Evolutionary conservation across 139 green algal genomes (phyloP).

Genomic region (Chara braunii): DNA sequence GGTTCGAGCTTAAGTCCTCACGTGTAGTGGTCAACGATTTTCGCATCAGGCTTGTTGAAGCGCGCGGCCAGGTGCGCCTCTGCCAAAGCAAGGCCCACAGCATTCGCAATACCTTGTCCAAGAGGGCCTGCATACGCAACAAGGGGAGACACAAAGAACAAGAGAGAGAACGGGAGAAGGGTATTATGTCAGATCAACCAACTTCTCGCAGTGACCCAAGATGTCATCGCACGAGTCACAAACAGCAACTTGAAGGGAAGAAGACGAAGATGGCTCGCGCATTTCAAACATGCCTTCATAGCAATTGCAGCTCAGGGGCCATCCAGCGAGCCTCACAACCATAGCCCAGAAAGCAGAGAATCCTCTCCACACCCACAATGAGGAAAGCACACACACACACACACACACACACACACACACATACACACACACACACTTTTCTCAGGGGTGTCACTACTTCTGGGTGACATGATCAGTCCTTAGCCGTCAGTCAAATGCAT

Average conservation of each 20-base stretch:
- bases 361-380: no score
- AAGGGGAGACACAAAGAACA: neutral
- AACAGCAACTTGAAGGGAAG: neutral
- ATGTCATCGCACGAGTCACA: neutral
- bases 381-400: no score
- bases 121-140: conserved; percentile 66
- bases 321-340: no score
- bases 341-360: no score
- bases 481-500: no score
- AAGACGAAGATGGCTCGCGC: neutral
- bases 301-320: no score
- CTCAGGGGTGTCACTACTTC: no score
- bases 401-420: no score
- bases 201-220: neutral
- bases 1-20: neutral
- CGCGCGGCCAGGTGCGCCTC: conserved; percentile 90
- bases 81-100: conserved; percentile 82
- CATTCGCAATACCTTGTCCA: conserved; percentile 92
- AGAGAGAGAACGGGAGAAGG: no score
- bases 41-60: conserved; percentile 95
- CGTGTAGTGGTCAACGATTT: conserved; percentile 98
- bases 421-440: no score
- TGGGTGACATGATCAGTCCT: no score
- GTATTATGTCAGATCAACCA: no score
- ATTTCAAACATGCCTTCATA: neutral